phyloP scores from a whole-genome alignment of 2,329 filamentous ascomycete species.

The Hawksworthiomyces lignivorus region DNA sequence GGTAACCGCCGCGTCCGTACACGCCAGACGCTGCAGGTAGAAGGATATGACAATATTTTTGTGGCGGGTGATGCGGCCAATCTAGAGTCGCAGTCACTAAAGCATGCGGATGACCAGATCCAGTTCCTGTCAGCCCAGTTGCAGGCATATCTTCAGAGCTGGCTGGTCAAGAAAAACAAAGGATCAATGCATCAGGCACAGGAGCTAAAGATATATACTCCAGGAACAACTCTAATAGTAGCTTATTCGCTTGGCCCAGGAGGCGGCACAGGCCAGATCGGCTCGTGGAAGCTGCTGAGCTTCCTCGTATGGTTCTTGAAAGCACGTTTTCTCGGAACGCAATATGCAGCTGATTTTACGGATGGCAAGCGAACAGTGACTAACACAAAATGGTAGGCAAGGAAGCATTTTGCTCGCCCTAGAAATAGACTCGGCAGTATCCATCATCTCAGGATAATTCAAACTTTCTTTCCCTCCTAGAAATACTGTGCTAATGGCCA shows the following conservation, averaged over 20 bases:
- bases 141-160: constrained; percentile 14
- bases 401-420: too few relatives aligned
- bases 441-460: too few relatives aligned
- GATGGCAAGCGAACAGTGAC: constrained; percentile 5
- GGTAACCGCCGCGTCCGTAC: constrained; percentile 17
- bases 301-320: constrained; percentile 19
- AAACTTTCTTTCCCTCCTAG: too few relatives aligned
- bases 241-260: constrained; percentile 18
- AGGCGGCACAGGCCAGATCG: constrained; percentile 21
- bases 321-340: constrained; percentile 17
- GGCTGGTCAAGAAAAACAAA: neutral
- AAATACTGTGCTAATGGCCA: too few relatives aligned
- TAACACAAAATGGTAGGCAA: constrained; percentile 6
- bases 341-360: constrained; percentile 13
- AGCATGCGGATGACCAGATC: constrained; percentile 19
- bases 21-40: constrained; percentile 18
- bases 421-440: too few relatives aligned
- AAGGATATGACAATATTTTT: constrained; percentile 22
- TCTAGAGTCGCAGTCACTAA: constrained; percentile 17
- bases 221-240: constrained; percentile 13
- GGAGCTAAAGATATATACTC: constrained; percentile 13
- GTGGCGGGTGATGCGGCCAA: constrained; percentile 23
- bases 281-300: constrained; percentile 15
- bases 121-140: constrained; percentile 18
- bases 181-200: neutral